Evolutionary conservation across 2,329 filamentous ascomycete genomes (phyloP).

Genomic region (Fusarium succisae): DNA sequence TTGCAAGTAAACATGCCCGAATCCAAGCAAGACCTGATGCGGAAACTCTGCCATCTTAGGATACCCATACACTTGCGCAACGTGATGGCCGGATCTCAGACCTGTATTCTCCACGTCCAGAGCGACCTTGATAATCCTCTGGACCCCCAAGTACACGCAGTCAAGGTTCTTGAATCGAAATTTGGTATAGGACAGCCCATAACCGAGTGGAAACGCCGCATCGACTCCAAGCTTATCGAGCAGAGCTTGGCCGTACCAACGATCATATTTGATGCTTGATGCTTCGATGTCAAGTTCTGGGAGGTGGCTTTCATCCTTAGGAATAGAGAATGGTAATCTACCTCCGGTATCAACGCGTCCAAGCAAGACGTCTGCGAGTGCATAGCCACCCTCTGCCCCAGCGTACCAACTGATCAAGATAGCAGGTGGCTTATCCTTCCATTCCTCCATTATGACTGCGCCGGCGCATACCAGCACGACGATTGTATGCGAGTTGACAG

Average conservation of each 20-base stretch:
- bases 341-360: conserved; percentile 13
- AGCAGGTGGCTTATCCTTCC: conserved; percentile 10
- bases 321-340: conserved; percentile 28
- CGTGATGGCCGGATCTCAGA: neutral
- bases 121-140: neutral
- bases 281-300: conserved; percentile 28
- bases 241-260: conserved; percentile 31
- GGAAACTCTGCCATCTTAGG: neutral
- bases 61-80: conserved; percentile 34
- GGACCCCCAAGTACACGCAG: neutral
- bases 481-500: conserved; percentile 13
- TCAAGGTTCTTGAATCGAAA: neutral
- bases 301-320: conserved; percentile 17
- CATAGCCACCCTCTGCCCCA: conserved; percentile 30
- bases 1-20: neutral
- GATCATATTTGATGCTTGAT: conserved; percentile 19
- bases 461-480: conserved; percentile 28
- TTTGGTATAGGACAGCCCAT: conserved; percentile 33
- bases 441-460: conserved; percentile 33
- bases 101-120: conserved; percentile 19
- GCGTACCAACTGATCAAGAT: conserved; percentile 35
- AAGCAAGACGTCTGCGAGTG: conserved; percentile 25
- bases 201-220: conserved; percentile 32
- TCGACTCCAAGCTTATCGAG: conserved; percentile 19
- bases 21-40: neutral